Base-by-base conservation (phyloP, 495 filamentous ascomycete species). In the Lasiosphaeria hispida region DNA sequence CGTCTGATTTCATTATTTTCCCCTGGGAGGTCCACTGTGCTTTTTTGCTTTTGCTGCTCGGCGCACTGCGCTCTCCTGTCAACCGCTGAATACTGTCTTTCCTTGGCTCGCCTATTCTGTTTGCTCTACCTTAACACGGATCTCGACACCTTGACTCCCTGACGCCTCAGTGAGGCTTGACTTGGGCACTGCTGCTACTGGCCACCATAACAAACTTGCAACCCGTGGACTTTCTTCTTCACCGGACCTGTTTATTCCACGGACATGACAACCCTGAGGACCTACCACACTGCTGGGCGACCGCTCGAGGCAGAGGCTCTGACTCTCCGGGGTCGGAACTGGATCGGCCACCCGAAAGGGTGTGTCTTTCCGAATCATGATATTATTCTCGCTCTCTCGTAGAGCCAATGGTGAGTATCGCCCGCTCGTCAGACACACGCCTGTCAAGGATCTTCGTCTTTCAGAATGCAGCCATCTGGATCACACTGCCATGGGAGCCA, bases 1-100 rank as follows among this genome's bases (percentile, higher is more conserved):
- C 61, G 48, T 54, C 56, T 69, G 58, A 50, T 69, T 72, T 68
- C 67, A 49, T 64, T 56, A 66, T 18, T 63, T 63, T 65, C 54
- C 33, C 39, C 60, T 64, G 60, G 70, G 68, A 71, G 70, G 68
- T 54, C 68, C 63, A 58, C 68, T 65, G 55, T 69, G 65, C 57
- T 68, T 68, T 69, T 65, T 60, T 50, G 18, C 3, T 44, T 42
- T 52, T 43, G 19, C 30, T 38, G 11, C 4, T 38, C 35, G 23
- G 23, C 23, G 23, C 23, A 2, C 19, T 51, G 49, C 49, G 49
- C 49, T 15, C 11, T 57, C 57, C 7, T 74, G 69, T 72, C 52
- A 58, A 45, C 57, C n/a, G n/a, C n/a, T 9, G 61, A 61, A 30
- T 71, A 59, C 40, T 69, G 63, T 72, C 13, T 64, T 66, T 64